phyloP scores from a whole-genome alignment of 1,284 basidiomycete genomes.

The Tilletia horrida region DNA sequence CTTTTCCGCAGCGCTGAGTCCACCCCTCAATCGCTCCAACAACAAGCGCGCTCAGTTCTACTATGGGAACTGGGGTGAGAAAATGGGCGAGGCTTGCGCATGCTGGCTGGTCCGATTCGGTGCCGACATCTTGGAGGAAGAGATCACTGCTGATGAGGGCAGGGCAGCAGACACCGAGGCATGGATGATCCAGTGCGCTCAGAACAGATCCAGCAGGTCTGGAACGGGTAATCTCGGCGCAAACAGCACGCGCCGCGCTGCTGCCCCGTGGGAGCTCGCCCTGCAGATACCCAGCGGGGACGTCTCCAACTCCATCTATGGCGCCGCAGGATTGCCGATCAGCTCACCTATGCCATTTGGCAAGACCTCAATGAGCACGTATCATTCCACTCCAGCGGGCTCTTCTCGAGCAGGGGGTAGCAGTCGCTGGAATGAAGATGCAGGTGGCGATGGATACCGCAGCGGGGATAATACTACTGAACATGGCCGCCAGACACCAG shows the following conservation, averaged over 20 bases:
- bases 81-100: conserved; percentile 81
- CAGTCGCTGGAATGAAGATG: not conserved
- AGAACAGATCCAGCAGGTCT: not conserved
- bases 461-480: not conserved
- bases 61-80: conserved; percentile 72
- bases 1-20: not conserved
- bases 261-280: conserved; percentile 9
- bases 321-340: not conserved
- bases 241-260: not conserved
- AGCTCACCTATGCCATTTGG: not conserved
- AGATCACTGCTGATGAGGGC: conserved; percentile 58
- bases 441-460: not conserved
- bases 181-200: conserved; percentile 3
- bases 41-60: conserved; percentile 24
- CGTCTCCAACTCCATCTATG: conserved; percentile 4
- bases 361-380: not conserved
- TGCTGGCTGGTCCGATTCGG: conserved; percentile 88
- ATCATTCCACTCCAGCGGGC: not conserved
- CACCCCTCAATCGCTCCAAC: not conserved
- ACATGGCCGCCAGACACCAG: not conserved
- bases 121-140: conserved; percentile 69
- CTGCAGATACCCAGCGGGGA: conserved; percentile 15
- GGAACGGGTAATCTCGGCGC: not conserved
- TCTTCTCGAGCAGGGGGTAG: not conserved
- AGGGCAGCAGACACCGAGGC: conserved; percentile 12